phyloP scores from a whole-genome alignment of 2,329 filamentous ascomycete species.

The Nothophaeocryptopus gaeumannii region DNA sequence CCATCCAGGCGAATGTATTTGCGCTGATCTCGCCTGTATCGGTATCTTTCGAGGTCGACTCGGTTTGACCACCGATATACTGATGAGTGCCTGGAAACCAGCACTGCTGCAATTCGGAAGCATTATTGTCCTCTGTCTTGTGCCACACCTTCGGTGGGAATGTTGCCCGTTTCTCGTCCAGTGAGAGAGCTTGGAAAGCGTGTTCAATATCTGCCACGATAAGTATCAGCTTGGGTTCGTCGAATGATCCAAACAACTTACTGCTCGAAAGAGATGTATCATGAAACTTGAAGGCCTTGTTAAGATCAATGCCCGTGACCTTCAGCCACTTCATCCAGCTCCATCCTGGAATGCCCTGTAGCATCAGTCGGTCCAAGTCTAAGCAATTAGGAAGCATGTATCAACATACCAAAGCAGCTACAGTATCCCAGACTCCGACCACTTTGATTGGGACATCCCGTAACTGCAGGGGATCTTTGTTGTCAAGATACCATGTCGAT shows the following conservation, averaged over 20 bases:
- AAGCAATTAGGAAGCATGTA: not conserved
- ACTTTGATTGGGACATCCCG: constrained; percentile 34
- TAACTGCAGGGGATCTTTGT: constrained; percentile 4
- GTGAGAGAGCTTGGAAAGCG: constrained; percentile 39
- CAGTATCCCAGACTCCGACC: constrained; percentile 43
- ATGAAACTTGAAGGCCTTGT: constrained; percentile 38
- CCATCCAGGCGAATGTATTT: constrained; percentile 20
- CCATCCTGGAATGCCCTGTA: constrained; percentile 17
- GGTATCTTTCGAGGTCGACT: not conserved
- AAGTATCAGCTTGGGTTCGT: not conserved
- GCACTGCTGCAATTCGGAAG: constrained; percentile 40
- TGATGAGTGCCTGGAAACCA: constrained; percentile 45
- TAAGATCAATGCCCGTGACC: constrained; percentile 20
- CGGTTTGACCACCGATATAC: constrained; percentile 38
- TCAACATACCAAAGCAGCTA: constrained; percentile 24
- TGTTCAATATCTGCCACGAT: constrained; percentile 29
- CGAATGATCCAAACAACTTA: constrained; percentile 6
- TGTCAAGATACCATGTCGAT: constrained; percentile 12
- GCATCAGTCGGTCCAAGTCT: too few species aligned
- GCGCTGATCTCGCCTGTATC: constrained; percentile 13
- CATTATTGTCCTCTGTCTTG: constrained; percentile 31
- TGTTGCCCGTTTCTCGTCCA: constrained; percentile 37
- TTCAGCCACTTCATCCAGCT: constrained; percentile 30
- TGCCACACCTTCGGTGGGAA: constrained; percentile 39
- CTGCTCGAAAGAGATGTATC: constrained; percentile 39